A percentile compares a stretch with the other conserved stretches of the same genome.
These are phyloP conservation scores for Erodium moschatum DNA, from an alignment of 441 rosid species.

Conservation along the genomic window DNA sequence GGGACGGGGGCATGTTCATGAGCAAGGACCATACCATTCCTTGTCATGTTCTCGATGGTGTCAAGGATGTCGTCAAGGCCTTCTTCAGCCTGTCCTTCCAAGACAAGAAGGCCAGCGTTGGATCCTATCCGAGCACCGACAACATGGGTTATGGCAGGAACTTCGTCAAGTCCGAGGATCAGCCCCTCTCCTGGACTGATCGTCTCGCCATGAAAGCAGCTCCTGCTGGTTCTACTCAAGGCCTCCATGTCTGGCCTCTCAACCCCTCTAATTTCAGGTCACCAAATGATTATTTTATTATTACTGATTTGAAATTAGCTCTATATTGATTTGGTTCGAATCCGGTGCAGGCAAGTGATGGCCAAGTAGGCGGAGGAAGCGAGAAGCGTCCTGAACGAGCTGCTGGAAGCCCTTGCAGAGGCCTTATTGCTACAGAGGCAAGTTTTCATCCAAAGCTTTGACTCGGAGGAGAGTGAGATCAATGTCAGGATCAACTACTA, in stretches of 20 bases:
- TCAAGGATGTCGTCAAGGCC: constrained; percentile 15
- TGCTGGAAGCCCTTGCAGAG: constrained; percentile 20
- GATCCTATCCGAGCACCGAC: constrained; percentile 19
- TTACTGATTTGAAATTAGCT: no score
- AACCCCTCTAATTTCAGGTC: constrained; percentile 24
- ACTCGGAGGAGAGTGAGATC: constrained; percentile 12
- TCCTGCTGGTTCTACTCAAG: constrained; percentile 13
- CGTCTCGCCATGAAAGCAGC: constrained; percentile 22
- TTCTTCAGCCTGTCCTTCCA: constrained; percentile 21
- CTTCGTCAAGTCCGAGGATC: constrained; percentile 24
- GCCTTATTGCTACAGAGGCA: constrained; percentile 16
- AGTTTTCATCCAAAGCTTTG: constrained; percentile 13
- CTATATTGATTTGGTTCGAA: no score
- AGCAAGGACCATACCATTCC: constrained; percentile 15
- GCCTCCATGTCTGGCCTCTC: constrained; percentile 23
- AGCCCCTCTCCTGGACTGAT: constrained; percentile 23
- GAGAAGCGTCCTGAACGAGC: constrained; percentile 16
- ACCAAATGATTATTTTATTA: no score
- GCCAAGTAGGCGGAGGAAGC: constrained; percentile 11
- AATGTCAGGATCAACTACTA: constrained; percentile 22
- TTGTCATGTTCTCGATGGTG: constrained; percentile 3
- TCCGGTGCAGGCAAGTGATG: constrained; percentile 17
- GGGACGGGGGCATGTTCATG: constrained; percentile 18
- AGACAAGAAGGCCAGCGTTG: constrained; percentile 18
- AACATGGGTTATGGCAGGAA: constrained; percentile 27